Percentiles rank a stretch among this genome's conserved stretches.
phyloP scores from a whole-genome alignment of 23 red algal species.

The Cyanidioschyzon merolae region DNA sequence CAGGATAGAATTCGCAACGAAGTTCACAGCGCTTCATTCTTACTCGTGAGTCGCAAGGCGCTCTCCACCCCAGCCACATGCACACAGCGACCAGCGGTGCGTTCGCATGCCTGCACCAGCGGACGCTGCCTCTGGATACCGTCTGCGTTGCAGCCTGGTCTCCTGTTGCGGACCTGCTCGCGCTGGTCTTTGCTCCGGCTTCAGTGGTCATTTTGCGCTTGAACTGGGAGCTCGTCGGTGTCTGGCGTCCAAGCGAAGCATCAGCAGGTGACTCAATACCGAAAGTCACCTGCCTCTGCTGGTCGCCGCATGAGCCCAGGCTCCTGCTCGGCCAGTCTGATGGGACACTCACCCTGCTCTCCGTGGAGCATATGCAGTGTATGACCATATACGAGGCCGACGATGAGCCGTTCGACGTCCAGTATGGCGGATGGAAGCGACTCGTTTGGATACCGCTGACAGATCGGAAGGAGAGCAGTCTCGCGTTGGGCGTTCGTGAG shows the following conservation, averaged over 20 bases:
- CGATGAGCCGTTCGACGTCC: neutral
- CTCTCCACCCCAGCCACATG: no score
- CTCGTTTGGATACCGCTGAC: neutral
- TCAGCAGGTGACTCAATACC: neutral
- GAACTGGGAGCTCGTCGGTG: neutral
- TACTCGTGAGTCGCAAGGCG: no score
- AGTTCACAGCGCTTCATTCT: no score
- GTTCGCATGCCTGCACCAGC: neutral
- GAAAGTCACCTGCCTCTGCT: neutral
- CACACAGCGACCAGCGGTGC: no score
- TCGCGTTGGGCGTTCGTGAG: neutral
- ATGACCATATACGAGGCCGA: neutral
- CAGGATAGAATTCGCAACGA: no score
- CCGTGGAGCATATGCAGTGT: neutral
- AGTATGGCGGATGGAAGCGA: neutral
- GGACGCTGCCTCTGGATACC: neutral
- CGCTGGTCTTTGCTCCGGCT: neutral
- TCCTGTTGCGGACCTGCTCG: neutral
- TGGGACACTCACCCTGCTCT: neutral
- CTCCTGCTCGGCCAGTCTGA: neutral
- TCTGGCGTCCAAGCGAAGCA: neutral
- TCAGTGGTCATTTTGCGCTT: neutral
- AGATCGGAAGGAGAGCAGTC: neutral
- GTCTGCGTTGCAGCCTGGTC: neutral
- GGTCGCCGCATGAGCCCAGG: neutral